A percentile compares a stretch with the other conserved stretches of the same genome.
phyloP scores from a whole-genome alignment of 2,329 filamentous ascomycete genomes.

The Colletotrichum scovillei region DNA sequence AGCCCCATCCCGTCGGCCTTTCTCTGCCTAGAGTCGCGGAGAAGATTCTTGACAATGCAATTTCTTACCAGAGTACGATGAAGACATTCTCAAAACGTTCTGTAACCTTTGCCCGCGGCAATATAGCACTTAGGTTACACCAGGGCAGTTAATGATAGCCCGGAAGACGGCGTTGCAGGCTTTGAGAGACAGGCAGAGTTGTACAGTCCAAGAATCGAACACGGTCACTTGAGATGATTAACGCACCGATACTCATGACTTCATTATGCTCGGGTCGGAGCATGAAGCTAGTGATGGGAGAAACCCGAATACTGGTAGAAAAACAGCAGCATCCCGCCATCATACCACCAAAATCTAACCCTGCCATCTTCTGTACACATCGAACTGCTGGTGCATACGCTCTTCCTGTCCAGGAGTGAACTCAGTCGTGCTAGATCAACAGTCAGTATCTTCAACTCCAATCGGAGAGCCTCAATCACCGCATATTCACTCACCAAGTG shows the following conservation, averaged over 20 bases:
- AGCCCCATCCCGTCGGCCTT: neutral
- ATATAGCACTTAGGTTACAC: slow-evolving; percentile 54
- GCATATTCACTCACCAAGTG: slow-evolving; percentile 3
- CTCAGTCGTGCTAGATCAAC: slow-evolving; percentile 11
- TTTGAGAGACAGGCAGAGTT: slow-evolving; percentile 46
- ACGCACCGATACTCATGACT: too few relatives aligned
- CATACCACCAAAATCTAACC: neutral
- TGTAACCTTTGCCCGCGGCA: slow-evolving; percentile 54
- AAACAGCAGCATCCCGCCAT: neutral
- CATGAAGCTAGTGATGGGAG: neutral
- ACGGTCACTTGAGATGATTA: too few relatives aligned
- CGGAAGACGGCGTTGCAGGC: slow-evolving; percentile 62
- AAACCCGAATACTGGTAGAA: neutral
- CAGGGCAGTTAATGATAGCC: slow-evolving; percentile 62
- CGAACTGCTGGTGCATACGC: slow-evolving; percentile 29
- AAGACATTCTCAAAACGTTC: slow-evolving; percentile 50
- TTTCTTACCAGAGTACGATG: slow-evolving; percentile 44
- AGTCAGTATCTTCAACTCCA: neutral
- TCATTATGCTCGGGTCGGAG: too few relatives aligned
- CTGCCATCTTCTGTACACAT: slow-evolving; percentile 8
- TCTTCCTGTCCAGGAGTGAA: slow-evolving; percentile 30
- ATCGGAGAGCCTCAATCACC: neutral
- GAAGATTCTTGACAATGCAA: neutral
- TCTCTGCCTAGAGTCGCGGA: neutral
- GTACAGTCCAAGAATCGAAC: too few relatives aligned